Evolutionary conservation across 2,329 filamentous ascomycete species (phyloP).

Genomic region (Rugonectria rugulosa): DNA sequence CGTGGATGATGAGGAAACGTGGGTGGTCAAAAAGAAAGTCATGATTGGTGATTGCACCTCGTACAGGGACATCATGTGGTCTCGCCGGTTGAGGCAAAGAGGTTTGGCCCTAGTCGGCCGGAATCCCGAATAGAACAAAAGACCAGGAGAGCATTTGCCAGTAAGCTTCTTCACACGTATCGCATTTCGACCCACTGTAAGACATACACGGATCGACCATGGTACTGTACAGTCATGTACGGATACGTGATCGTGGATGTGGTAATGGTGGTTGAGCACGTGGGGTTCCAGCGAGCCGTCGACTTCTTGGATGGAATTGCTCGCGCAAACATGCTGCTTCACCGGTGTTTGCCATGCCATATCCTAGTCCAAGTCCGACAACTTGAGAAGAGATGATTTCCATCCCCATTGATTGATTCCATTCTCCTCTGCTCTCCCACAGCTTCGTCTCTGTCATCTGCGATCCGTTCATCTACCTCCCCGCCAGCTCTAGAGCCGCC

Average conservation of each 20-base stretch:
- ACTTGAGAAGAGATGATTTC: not conserved
- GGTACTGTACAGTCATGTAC: too few species aligned
- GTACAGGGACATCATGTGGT: slow-evolving; percentile 15
- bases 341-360: not conserved
- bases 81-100: not conserved
- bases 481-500: slow-evolving; percentile 2
- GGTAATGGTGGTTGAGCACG: too few species aligned
- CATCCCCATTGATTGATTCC: not conserved
- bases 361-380: too few species aligned
- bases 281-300: slow-evolving; percentile 11
- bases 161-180: too few species aligned
- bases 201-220: too few species aligned
- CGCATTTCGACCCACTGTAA: too few species aligned
- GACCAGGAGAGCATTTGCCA: too few species aligned
- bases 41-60: slow-evolving; percentile 9
- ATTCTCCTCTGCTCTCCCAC: not conserved
- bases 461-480: not conserved
- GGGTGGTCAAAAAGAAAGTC: not conserved
- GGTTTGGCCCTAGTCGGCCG: not conserved
- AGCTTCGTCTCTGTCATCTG: slow-evolving; percentile 4
- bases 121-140: slow-evolving; percentile 9
- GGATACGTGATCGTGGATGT: too few species aligned
- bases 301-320: slow-evolving; percentile 5
- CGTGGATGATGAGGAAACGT: not conserved
- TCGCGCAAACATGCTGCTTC: not conserved